Conservation (phyloP, 2,329 filamentous ascomycete species). For the Aspergillus costaricaensis region DNA sequence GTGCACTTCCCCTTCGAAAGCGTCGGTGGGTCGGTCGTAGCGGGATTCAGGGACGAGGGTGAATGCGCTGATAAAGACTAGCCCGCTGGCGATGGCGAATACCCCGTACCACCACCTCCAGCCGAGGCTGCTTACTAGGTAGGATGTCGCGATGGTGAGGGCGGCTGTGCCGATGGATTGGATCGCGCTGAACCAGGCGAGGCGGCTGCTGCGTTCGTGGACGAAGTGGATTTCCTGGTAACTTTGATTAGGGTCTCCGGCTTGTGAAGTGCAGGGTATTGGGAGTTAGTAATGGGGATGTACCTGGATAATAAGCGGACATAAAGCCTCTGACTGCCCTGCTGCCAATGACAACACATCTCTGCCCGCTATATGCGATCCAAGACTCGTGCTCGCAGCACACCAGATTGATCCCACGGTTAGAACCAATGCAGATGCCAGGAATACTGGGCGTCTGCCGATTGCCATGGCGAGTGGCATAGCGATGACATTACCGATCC, state of each 20-base stretch:
- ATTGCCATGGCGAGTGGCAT: constrained; percentile 14
- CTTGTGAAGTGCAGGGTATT: no score
- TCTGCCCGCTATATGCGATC: constrained; percentile 12
- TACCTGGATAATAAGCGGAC: constrained; percentile 12
- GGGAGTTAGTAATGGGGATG: background rate
- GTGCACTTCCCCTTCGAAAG: constrained; percentile 3
- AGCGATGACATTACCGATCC: constrained; percentile 12
- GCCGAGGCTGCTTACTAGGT: constrained; percentile 13
- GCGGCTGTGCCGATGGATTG: constrained; percentile 12
- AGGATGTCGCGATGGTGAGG: constrained; percentile 11
- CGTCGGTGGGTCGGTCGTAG: constrained; percentile 3
- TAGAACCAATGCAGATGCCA: constrained; percentile 13
- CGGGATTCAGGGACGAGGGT: constrained; percentile 8
- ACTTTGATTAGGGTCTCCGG: no score
- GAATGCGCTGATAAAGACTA: constrained; percentile 2
- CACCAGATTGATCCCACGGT: constrained; percentile 12
- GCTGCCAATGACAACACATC: constrained; percentile 15
- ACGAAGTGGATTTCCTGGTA: constrained; percentile 17
- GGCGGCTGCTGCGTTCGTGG: constrained; percentile 13
- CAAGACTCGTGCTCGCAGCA: constrained; percentile 7
- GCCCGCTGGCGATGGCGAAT: constrained; percentile 12
- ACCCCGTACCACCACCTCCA: constrained; percentile 20
- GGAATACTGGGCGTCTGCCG: constrained; percentile 11
- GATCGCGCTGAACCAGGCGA: constrained; percentile 18
- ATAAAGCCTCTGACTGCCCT: constrained; percentile 13